A percentile compares a stretch with the other conserved stretches of the same genome.
Evolutionary conservation across 495 filamentous ascomycete species (phyloP).

Genomic region (Penicillium roqueforti): DNA sequence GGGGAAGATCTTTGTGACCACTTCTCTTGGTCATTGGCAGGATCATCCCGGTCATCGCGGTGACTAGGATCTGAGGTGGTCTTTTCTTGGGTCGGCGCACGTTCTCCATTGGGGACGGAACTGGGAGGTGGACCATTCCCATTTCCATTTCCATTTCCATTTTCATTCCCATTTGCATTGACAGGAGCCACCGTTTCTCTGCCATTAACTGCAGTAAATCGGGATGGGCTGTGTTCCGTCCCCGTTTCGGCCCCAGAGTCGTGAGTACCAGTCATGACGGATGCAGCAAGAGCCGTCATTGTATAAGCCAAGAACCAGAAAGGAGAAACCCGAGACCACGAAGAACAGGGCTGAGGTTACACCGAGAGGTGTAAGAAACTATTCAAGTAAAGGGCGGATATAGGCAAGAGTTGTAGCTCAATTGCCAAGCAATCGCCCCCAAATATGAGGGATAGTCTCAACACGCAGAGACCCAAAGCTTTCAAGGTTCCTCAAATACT

Average conservation of each 20-base stretch:
- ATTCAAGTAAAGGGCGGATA: background rate
- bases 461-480: background rate
- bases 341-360: background rate
- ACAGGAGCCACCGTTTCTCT: constrained; percentile 28
- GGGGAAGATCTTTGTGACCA: constrained; percentile 28
- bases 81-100: background rate
- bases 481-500: background rate
- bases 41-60: constrained; percentile 2
- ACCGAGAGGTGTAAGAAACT: background rate
- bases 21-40: constrained; percentile 22
- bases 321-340: background rate
- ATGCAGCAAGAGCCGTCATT: constrained; percentile 44
- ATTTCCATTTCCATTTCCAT: background rate
- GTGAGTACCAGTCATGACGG: constrained; percentile 34
- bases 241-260: constrained; percentile 38
- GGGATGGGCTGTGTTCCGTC: constrained; percentile 45
- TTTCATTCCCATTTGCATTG: constrained; percentile 4
- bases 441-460: background rate
- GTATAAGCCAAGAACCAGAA: background rate
- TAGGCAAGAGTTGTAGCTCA: background rate
- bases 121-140: background rate
- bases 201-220: constrained; percentile 54
- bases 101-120: constrained; percentile 5
- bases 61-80: constrained; percentile 3
- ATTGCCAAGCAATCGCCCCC: background rate